Conservation (phyloP, 1,284 basidiomycete species). For the Ganoderma multipileum region DNA sequence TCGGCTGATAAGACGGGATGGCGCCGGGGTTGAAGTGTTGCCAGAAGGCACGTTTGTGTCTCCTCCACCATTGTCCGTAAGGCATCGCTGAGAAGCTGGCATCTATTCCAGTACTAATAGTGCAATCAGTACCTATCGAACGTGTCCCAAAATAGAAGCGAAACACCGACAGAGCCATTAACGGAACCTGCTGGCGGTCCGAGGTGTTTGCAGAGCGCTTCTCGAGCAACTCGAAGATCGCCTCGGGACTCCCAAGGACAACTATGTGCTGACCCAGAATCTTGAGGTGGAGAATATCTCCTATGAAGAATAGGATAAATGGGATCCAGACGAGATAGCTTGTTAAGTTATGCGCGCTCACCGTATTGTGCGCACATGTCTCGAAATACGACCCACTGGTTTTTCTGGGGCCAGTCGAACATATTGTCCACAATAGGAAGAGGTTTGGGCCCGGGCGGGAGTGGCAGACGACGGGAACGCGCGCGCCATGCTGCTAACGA, state of each 20-base stretch:
- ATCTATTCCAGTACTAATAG: constrained; percentile 11
- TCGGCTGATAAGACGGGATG: constrained; percentile 1
- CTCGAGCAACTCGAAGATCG: not conserved
- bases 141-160: not conserved
- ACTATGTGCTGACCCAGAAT: constrained; percentile 1
- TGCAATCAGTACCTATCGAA: not conserved
- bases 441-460: constrained; percentile 6
- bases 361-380: constrained; percentile 13
- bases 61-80: constrained; percentile 20
- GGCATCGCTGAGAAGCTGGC: constrained; percentile 6
- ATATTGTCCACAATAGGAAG: constrained; percentile 9
- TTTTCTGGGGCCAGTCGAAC: constrained; percentile 3
- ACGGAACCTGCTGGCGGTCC: not conserved
- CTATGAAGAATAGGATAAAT: not conserved
- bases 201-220: constrained; percentile 1
- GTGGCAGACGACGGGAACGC: constrained; percentile 6
- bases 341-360: not conserved
- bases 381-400: constrained; percentile 3
- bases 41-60: constrained; percentile 20
- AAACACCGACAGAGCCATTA: not conserved
- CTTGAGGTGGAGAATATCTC: constrained; percentile 8
- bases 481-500: not conserved
- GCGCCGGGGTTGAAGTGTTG: constrained; percentile 17
- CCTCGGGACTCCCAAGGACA: not conserved
- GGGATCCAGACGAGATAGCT: not conserved